Percentiles rank a stretch among this genome's conserved stretches.
These are phyloP conservation scores for Saccharomycopsis sp. DNA, from an alignment of 805 yeast species.

Conservation along the genomic window DNA sequence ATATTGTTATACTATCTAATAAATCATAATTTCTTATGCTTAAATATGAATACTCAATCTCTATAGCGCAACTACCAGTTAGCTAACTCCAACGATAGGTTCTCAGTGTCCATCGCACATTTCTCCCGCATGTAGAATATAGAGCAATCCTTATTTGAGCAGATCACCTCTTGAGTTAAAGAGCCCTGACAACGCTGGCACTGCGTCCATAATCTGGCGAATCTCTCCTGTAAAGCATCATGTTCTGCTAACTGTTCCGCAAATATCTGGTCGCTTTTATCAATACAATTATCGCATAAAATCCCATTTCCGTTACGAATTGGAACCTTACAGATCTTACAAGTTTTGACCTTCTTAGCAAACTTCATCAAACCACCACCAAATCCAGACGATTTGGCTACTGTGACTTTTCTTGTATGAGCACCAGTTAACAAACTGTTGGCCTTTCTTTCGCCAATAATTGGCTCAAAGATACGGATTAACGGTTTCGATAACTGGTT, in stretches of 20 bases:
- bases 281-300: constrained; percentile 71
- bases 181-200: constrained; percentile 98
- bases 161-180: constrained; percentile 88
- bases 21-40: too few species aligned
- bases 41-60: too few species aligned
- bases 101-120: constrained; percentile 64
- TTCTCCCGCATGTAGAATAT: constrained; percentile 94
- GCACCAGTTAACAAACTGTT: constrained; percentile 75
- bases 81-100: constrained; percentile 49
- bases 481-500: constrained; percentile 91
- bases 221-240: constrained; percentile 73
- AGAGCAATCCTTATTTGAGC: constrained; percentile 95
- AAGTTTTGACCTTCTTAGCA: constrained; percentile 80
- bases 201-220: constrained; percentile 91
- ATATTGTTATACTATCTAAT: too few species aligned
- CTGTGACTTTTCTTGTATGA: constrained; percentile 72
- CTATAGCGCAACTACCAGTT: too few species aligned
- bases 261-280: constrained; percentile 69
- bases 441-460: constrained; percentile 79
- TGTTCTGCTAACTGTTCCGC: constrained; percentile 75
- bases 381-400: constrained; percentile 31
- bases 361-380: constrained; percentile 89
- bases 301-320: constrained; percentile 62
- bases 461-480: constrained; percentile 90
- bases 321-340: constrained; percentile 85